Percentiles rank a stretch among this genome's conserved stretches.
Evolutionary conservation across 1,284 basidiomycete species (phyloP).

Genomic region (Fomitopsis schrenkii): DNA sequence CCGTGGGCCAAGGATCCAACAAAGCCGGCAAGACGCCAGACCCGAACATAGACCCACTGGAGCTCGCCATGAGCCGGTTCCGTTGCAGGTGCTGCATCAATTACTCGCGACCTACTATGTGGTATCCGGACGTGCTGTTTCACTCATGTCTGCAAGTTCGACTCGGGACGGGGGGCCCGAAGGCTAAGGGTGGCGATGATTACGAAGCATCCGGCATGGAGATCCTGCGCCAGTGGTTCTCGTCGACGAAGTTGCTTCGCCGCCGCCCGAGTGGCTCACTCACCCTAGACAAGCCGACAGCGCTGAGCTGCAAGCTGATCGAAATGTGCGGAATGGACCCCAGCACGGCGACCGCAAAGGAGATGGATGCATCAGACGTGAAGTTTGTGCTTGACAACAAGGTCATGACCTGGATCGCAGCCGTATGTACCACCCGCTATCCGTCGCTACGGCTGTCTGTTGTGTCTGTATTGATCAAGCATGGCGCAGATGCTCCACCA

Average conservation of each 20-base stretch:
- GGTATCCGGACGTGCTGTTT: background rate
- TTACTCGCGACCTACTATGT: background rate
- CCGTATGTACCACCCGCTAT: background rate
- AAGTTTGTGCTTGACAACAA: background rate
- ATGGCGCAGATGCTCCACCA: no score
- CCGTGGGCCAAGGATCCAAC: background rate
- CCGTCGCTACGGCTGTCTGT: no score
- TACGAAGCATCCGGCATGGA: background rate
- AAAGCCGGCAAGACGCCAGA: no score
- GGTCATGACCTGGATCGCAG: background rate
- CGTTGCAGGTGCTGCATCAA: background rate
- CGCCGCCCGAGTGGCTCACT: background rate
- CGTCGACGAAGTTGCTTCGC: no score
- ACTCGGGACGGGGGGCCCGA: background rate
- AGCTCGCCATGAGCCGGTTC: background rate
- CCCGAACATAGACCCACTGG: background rate
- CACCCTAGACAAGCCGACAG: background rate
- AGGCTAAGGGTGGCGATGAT: background rate
- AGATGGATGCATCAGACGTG: background rate
- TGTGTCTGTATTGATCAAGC: no score
- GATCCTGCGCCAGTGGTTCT: no score
- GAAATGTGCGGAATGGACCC: background rate
- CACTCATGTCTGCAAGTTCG: background rate
- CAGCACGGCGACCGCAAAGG: background rate
- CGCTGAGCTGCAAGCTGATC: background rate